A percentile compares a stretch with the other conserved stretches of the same genome.
Evolutionary conservation across 31 red algal species (phyloP).

Genomic region (Endocladia muricata): DNA sequence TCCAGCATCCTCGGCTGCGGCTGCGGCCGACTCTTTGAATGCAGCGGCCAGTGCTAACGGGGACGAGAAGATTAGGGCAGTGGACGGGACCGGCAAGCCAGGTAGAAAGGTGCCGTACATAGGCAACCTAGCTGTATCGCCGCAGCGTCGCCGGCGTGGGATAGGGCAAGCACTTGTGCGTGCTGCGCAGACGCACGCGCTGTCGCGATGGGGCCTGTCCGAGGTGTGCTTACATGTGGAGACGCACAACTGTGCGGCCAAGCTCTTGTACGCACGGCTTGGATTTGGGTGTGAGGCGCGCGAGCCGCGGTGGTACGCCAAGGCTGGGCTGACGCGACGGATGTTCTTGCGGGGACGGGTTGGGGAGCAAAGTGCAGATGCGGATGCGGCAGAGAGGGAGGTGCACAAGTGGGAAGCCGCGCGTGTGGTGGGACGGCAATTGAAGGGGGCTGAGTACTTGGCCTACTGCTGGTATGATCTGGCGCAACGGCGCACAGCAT

Average conservation of each 20-base stretch:
- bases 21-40: not conserved
- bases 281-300: constrained; percentile 51
- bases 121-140: constrained; percentile 56
- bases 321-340: constrained; percentile 32
- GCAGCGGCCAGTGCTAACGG: not conserved
- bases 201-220: constrained; percentile 12
- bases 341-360: constrained; percentile 31
- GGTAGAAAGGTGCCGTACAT: constrained; percentile 30
- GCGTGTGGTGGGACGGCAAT: constrained; percentile 3
- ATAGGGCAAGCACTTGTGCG: constrained; percentile 36
- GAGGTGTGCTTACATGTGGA: constrained; percentile 63
- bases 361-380: not conserved
- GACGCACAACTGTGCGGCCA: constrained; percentile 29
- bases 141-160: constrained; percentile 17
- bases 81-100: not conserved
- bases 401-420: constrained; percentile 24
- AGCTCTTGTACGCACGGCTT: constrained; percentile 26
- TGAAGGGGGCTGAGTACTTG: constrained; percentile 48
- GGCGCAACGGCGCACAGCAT: not conserved
- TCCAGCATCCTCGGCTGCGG: not conserved
- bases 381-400: not conserved
- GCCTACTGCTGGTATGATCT: constrained; percentile 49
- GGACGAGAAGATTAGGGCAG: not conserved
- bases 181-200: constrained; percentile 15
- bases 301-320: constrained; percentile 51